phyloP scores from a whole-genome alignment of 139 green algal genomes.

The Volvox reticuliferus region DNA sequence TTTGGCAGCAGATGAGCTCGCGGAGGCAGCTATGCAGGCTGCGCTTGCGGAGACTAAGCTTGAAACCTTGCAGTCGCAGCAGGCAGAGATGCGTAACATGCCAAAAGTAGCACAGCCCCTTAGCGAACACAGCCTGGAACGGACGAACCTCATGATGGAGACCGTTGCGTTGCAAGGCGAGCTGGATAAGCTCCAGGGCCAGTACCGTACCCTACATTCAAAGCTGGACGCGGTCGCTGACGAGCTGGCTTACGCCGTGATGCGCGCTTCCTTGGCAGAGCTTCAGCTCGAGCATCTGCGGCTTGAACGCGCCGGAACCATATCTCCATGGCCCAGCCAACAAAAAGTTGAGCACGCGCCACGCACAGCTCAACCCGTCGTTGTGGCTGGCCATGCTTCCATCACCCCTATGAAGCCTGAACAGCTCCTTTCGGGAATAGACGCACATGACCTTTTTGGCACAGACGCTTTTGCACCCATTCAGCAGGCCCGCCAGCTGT shows the following conservation, averaged over 20 bases:
- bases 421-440: neutral
- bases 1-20: neutral
- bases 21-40: constrained; percentile 22
- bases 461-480: neutral
- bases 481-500: neutral
- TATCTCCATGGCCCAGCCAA: neutral
- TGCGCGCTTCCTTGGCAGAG: constrained; percentile 28
- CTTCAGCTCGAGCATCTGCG: constrained; percentile 9
- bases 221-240: constrained; percentile 12
- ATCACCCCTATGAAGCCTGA: neutral
- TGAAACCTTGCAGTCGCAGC: neutral
- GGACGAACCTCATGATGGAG: constrained; percentile 45
- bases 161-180: constrained; percentile 41
- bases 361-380: neutral
- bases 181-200: constrained; percentile 12
- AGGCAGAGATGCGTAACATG: neutral
- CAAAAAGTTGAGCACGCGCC: neutral
- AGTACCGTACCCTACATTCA: neutral
- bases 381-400: neutral
- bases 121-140: neutral
- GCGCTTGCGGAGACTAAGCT: constrained; percentile 10
- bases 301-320: neutral
- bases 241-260: neutral
- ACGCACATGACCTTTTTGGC: neutral
- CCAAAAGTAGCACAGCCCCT: neutral